Base-by-base conservation (phyloP, 257 asterid species). In the Fraxinus americana region DNA sequence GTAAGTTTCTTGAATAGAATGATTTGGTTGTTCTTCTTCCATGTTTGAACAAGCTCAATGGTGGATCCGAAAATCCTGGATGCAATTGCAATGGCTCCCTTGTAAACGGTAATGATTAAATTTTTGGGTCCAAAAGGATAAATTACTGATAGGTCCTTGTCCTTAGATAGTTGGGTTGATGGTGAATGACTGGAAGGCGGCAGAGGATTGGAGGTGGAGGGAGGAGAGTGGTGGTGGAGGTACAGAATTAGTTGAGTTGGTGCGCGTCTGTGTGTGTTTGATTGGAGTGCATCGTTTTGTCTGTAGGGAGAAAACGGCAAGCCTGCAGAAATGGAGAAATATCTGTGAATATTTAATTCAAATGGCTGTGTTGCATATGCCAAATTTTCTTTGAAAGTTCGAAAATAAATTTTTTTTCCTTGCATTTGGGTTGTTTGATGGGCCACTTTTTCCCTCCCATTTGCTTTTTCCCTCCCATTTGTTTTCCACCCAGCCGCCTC, bases 261-360 rank as follows among this genome's bases (percentile, higher is more conserved):
- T 71, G 27, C 48, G 73, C 70, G 78, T 63, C 78, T 7, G 11
- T 32, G 61, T 72, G 71, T 74, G 66, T 74, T 72, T 36, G 16
- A 1, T 43, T 72, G 86, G 85, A 80, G 77, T 41, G 79, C 83
- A 50, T 59, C 50, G 77, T 63, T 79, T 80, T 67, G 74, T 70
- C 25, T 0, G 11, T 16, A 35, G 38, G 78, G 43, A 1, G 45
- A 32, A 38, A 76, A 65, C 76, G 80, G 85, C 77, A 50, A 72
- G 81, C 82, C 79, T 67, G 79, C n/a, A 1, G 69, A 25, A 63
- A 63, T 21, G 23, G 29, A 10, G 66, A 43, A 70, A 50, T 52
- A 78, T 81, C 72, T 52, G 6, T 5, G 70, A 45, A 0, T 27
- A 41, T 41, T 10, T 4, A 41, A 41, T 10, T 41, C 16, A 41